A percentile compares a stretch with the other conserved stretches of the same genome.
Conservation (phyloP, 2,329 filamentous ascomycete genomes). For the Geosmithia flava region DNA sequence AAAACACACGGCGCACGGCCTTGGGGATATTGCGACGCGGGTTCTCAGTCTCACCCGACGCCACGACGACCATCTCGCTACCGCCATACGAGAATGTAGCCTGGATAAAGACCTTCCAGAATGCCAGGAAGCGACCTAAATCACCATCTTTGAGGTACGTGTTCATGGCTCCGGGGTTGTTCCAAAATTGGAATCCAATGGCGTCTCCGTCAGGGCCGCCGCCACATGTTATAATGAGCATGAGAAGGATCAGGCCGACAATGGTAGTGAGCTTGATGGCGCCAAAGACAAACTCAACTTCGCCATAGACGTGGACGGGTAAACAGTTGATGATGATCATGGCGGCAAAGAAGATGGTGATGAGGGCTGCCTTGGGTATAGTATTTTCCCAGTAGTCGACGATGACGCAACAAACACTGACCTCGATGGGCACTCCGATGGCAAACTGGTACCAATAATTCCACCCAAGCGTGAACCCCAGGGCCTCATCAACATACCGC, state of each 20-base stretch:
- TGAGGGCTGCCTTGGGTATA: constrained; percentile 15
- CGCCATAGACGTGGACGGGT: constrained; percentile 34
- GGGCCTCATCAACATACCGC: constrained; percentile 32
- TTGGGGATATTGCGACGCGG: constrained; percentile 21
- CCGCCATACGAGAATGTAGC: constrained; percentile 35
- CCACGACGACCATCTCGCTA: constrained; percentile 23
- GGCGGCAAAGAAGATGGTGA: constrained; percentile 21
- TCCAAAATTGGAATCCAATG: constrained; percentile 34
- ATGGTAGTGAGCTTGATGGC: constrained; percentile 36
- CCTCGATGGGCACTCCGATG: constrained; percentile 34
- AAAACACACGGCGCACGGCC: constrained; percentile 19
- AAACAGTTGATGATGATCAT: constrained; percentile 25
- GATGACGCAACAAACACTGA: constrained; percentile 31
- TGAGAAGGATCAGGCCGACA: constrained; percentile 33
- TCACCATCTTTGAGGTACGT: constrained; percentile 23
- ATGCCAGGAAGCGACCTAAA: constrained; percentile 26
- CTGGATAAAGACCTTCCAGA: constrained; percentile 32
- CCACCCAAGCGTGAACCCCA: constrained; percentile 36
- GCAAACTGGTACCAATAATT: constrained; percentile 39
- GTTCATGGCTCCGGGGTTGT: constrained; percentile 27
- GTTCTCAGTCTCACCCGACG: constrained; percentile 20
- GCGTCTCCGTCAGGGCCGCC: constrained; percentile 26
- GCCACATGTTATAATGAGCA: constrained; percentile 35
- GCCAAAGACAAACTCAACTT: constrained; percentile 37
- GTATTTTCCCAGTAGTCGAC: constrained; percentile 28